These are phyloP conservation scores for Yarrowia osloensis DNA, from an alignment of 805 yeast species.

Conservation along the genomic window DNA sequence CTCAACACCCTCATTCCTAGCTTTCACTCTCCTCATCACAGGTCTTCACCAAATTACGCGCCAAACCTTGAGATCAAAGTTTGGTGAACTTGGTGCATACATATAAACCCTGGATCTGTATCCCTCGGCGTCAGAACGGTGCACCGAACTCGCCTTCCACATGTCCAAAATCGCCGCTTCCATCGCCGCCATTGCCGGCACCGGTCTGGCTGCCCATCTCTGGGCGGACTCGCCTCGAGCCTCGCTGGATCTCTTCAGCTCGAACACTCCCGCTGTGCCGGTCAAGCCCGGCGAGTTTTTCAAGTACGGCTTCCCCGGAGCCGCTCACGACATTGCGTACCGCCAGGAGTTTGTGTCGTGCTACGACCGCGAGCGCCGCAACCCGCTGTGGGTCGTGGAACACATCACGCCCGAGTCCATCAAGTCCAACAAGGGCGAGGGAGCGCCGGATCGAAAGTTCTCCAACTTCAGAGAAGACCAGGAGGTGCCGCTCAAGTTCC, in stretches of 20 bases:
- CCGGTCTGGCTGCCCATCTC: conserved; percentile 27
- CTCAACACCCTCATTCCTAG: too few relatives aligned
- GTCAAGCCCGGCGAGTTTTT: conserved; percentile 26
- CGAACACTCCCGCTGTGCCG: not conserved
- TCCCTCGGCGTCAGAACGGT: too few relatives aligned
- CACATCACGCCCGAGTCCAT: conserved; percentile 79
- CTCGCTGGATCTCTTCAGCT: not conserved
- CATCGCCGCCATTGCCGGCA: conserved; percentile 24
- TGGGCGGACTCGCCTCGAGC: conserved; percentile 23
- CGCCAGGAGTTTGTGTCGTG: conserved; percentile 80
- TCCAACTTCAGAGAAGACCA: conserved; percentile 89
- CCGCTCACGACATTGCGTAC: conserved; percentile 77
- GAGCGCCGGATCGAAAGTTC: conserved; percentile 61
- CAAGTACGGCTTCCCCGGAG: conserved; percentile 93
- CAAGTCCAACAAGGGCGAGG: conserved; percentile 42
- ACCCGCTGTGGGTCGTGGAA: conserved; percentile 79
- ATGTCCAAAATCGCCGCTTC: conserved; percentile 29
- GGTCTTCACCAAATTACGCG: too few relatives aligned
- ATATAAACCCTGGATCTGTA: not conserved
- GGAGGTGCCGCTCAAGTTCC: conserved; percentile 68
- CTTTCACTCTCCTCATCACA: too few relatives aligned
- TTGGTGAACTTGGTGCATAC: not conserved
- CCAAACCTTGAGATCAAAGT: not conserved
- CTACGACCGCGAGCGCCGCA: conserved; percentile 78
- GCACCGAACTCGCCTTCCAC: not conserved